Conservation (phyloP, 2,329 filamentous ascomycete species). For the Neonectria ditissima region DNA sequence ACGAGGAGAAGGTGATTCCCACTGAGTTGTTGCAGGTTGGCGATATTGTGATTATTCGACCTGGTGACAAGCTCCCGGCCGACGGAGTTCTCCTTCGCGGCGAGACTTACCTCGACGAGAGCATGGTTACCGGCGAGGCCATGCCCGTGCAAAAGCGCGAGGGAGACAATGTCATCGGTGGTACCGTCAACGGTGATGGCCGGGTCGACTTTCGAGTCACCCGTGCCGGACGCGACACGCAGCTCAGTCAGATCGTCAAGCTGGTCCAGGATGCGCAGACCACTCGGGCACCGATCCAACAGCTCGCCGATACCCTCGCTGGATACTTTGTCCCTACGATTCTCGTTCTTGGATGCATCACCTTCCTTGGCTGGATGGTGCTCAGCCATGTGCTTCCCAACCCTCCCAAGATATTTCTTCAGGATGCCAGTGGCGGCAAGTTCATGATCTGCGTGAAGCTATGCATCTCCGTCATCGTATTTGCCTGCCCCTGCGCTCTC, state of each 20-base stretch:
- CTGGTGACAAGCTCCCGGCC: conserved; percentile 96
- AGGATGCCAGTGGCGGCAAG: conserved; percentile 85
- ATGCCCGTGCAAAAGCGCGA: conserved; percentile 93
- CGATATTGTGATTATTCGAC: conserved; percentile 91
- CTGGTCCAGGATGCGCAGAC: conserved; percentile 98
- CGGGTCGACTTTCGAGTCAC: conserved; percentile 93
- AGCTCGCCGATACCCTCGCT: conserved; percentile 88
- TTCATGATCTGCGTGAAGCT: conserved; percentile 97
- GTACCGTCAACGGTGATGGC: conserved; percentile 94
- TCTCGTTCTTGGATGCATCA: conserved; percentile 83
- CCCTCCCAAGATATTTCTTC: conserved; percentile 89
- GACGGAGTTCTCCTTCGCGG: conserved; percentile 89
- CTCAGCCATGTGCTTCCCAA: conserved; percentile 86
- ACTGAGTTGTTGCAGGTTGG: conserved; percentile 95
- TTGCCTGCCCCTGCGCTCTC: conserved; percentile 97
- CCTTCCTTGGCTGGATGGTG: conserved; percentile 94
- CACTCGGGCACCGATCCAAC: conserved; percentile 91
- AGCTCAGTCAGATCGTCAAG: conserved; percentile 97
- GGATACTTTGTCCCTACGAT: conserved; percentile 96
- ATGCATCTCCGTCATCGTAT: conserved; percentile 98
- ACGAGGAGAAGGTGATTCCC: conserved; percentile 88
- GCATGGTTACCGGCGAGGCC: conserved; percentile 98
- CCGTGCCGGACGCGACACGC: conserved; percentile 91
- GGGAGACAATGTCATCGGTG: conserved; percentile 84
- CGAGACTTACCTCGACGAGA: conserved; percentile 95